These are phyloP conservation scores for Fistulina hepatica DNA, from an alignment of 1,284 basidiomycete genomes.

Conservation along the genomic window DNA sequence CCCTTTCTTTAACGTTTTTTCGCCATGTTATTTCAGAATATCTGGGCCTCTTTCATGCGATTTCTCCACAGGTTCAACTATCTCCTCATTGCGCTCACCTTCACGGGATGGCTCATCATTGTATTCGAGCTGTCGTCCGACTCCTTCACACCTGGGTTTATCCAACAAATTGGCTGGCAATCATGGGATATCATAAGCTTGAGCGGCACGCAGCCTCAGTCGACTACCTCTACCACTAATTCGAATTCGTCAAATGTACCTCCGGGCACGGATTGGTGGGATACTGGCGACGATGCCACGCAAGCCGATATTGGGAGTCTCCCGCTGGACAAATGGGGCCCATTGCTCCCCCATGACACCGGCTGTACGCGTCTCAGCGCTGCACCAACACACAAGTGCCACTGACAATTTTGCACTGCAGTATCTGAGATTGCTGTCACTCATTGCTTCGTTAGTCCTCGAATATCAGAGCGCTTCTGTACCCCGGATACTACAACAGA, in stretches of 20 bases:
- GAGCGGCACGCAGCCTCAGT: conserved; percentile 4
- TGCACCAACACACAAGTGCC: neutral
- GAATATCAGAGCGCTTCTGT: conserved; percentile 48
- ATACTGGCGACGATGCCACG: conserved; percentile 4
- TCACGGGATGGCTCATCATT: conserved; percentile 63
- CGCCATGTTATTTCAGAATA: no score
- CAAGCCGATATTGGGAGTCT: conserved; percentile 36
- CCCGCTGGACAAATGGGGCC: conserved; percentile 74
- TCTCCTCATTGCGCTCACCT: no score
- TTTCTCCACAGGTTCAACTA: no score
- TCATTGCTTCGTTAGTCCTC: conserved; percentile 60
- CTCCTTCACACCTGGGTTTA: conserved; percentile 57
- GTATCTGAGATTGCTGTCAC: conserved; percentile 73
- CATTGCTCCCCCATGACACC: conserved; percentile 71
- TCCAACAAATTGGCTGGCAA: conserved; percentile 81
- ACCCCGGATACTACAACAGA: conserved; percentile 58
- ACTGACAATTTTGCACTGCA: conserved; percentile 22
- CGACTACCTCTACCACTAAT: neutral
- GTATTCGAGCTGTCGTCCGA: conserved; percentile 65
- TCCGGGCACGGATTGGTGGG: neutral
- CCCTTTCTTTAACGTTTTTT: no score
- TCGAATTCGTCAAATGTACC: neutral
- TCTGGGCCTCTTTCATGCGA: no score
- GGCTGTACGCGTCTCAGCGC: conserved; percentile 45
- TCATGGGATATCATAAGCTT: conserved; percentile 64